Base-by-base conservation (phyloP, 768 basidiomycete species). In the Collybiopsis luxurians region DNA sequence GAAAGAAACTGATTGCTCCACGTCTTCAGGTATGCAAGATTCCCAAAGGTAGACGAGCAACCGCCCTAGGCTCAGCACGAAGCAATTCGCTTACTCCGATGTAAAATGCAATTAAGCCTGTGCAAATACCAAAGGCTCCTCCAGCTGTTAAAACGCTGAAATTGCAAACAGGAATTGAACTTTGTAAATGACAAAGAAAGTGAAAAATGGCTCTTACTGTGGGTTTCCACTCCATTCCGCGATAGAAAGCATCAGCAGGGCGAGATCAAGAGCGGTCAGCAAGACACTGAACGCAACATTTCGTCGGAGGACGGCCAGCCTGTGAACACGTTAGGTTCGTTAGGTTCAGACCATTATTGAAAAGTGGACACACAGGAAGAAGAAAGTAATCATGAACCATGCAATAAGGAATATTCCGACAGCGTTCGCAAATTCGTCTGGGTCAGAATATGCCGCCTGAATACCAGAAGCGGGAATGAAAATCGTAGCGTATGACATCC, bases 401-500 rank as follows among this genome's bases (percentile, higher is more conserved):
- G 80, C 74, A 44, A 80, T 75, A 43, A 91, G 77, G 64, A 82
- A 90, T 55, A 91, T 79, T 0, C 86, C 88, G 13, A 91, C 50
- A 0, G 89, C 90, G 47, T 80, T 78, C 5, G 62, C 47, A 19
- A 87, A 68, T 65, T 85, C 78, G 21, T 58, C 57, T 12, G 64
- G 60, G 51, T 67, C 65, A 0, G 62, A 48, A 59, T 86, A 91
- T 1, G 89, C 81, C 0, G 71, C 64, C 3, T 66, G 42, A 40
- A 91, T 73, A 3, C 88, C 87, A 1, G 79, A 78, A n/a, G 75
- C 73, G 0, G 90, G 90, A 44, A 89, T 81, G 66, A 84, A 75
- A 56, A 91, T 83, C 0, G 80, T 75, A 5, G 81, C 87, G 53
- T 82, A 90, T 2, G 89, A 89, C 76, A 91, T 74, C 90, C 90